Base-by-base conservation (phyloP, 139 green algal species). In the Tetradesmus obliquus region DNA sequence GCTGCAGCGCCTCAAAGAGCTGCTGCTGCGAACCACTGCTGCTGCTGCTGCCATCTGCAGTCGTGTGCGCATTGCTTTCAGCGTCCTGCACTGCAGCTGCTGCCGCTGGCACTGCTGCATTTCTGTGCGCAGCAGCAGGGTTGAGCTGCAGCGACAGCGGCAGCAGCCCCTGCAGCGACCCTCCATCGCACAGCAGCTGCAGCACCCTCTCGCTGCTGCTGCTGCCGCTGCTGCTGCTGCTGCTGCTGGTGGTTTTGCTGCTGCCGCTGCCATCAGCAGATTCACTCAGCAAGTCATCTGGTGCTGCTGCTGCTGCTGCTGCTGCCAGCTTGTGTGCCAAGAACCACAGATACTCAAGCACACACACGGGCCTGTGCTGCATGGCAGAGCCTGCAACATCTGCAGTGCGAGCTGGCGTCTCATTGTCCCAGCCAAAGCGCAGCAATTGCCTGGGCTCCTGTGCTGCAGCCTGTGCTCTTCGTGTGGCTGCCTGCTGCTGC, bases 361-460 rank as follows among this genome's bases (percentile, higher is more conserved):
- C 88, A 51, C 55, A 69, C 12, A 91, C 88, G 15, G 88, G 24
- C 58, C 88, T 76, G 76, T 91, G 79, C 88, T 91, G 88, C 88
- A 91, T 81, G 7, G 5, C 2, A 20, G 24, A 91, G 55, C 88
- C 24, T 3, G 12, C 24, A 4, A 87, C 88, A 54, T 53, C 22
- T 19, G 45, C n/a, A 54, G 7, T 10, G 8, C 79, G 82, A 3
- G 24, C 57, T 22, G 88, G 88, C 6, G 5, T n/a, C 57, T 91
- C 88, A 79, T 91, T 91, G 55, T 91, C 88, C 88, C 88, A 91
- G 15, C 88, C 88, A 86, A 86, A 91, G 13, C n/a, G 82, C 54
- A 71, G 20, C 32, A 66, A 13, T 45, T 45, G 32, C 12, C 15
- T n/a, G 20, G 12, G 53, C 53, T 86, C 51, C 22, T 69, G 54